Conservation (phyloP, 2,329 filamentous ascomycete species). For the Ophiostoma ips region DNA sequence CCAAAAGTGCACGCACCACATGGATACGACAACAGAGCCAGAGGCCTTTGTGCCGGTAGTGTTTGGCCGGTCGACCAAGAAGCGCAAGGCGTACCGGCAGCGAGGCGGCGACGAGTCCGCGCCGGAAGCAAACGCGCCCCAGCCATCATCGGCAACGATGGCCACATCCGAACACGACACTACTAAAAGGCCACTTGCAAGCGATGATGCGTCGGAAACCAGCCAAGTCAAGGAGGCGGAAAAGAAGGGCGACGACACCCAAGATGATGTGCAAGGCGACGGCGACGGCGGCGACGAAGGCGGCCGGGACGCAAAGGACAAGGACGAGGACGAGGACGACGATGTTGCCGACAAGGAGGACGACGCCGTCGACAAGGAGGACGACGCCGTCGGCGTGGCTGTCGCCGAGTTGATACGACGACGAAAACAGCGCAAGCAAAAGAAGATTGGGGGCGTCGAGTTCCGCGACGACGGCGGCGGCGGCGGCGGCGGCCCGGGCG, state of each 20-base stretch:
- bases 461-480: constrained; percentile 28
- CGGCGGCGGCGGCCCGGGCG: background rate
- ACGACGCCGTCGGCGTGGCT: constrained; percentile 20
- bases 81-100: constrained; percentile 45
- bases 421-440: constrained; percentile 36
- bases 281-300: background rate
- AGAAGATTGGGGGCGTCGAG: constrained; percentile 40
- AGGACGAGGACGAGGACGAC: constrained; percentile 5
- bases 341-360: constrained; percentile 8
- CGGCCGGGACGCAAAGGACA: too few relatives aligned
- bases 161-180: background rate
- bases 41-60: constrained; percentile 24
- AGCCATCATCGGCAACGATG: background rate
- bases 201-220: background rate
- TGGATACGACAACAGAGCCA: constrained; percentile 10
- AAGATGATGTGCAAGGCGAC: background rate
- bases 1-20: too few relatives aligned
- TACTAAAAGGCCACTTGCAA: background rate
- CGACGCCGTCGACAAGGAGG: constrained; percentile 7
- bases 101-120: constrained; percentile 18
- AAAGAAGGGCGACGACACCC: background rate
- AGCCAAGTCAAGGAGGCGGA: background rate
- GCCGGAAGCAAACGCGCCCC: background rate
- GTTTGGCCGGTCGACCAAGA: constrained; percentile 41
- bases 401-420: constrained; percentile 38